Conservation (phyloP, 2,329 filamentous ascomycete species). For the Colletotrichum musicola region DNA sequence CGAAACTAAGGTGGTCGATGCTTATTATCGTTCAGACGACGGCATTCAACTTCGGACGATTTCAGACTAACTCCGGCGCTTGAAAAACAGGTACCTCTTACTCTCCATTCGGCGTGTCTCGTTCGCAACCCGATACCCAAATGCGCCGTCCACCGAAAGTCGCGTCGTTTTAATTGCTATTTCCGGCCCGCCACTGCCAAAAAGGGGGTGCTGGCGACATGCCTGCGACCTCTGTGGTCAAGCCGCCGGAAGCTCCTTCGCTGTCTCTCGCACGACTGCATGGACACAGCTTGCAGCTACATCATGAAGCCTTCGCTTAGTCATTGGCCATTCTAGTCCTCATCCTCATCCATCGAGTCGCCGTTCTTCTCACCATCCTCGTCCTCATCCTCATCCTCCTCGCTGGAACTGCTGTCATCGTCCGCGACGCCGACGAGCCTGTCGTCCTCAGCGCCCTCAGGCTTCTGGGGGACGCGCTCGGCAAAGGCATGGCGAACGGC, state of each 20-base stretch:
- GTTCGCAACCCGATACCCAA: slow-evolving; percentile 1
- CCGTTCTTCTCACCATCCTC: slow-evolving; percentile 56
- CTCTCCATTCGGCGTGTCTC: slow-evolving; percentile 16
- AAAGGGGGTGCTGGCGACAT: slow-evolving; percentile 1
- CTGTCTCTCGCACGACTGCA: not conserved
- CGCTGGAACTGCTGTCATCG: slow-evolving; percentile 75
- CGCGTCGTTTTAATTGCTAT: slow-evolving; percentile 3
- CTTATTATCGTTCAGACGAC: slow-evolving; percentile 26
- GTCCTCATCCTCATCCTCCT: slow-evolving; percentile 64
- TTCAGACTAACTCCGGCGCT: slow-evolving; percentile 18
- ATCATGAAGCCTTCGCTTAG: not conserved
- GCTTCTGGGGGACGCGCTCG: slow-evolving; percentile 65
- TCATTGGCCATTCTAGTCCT: slow-evolving; percentile 30
- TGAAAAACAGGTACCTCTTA: slow-evolving; percentile 2
- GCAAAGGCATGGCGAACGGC: slow-evolving; percentile 89
- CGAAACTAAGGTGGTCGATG: slow-evolving; percentile 19
- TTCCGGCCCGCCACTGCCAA: not conserved
- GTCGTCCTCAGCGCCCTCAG: slow-evolving; percentile 77
- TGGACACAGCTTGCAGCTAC: not conserved
- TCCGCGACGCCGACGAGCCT: slow-evolving; percentile 80
- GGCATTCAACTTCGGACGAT: slow-evolving; percentile 28
- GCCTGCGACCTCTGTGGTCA: slow-evolving; percentile 17
- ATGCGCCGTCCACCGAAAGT: slow-evolving; percentile 6
- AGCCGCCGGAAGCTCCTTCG: not conserved
- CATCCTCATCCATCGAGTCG: slow-evolving; percentile 71